Conservation (phyloP, 768 basidiomycete genomes). For the Lentinus tigrinus region DNA sequence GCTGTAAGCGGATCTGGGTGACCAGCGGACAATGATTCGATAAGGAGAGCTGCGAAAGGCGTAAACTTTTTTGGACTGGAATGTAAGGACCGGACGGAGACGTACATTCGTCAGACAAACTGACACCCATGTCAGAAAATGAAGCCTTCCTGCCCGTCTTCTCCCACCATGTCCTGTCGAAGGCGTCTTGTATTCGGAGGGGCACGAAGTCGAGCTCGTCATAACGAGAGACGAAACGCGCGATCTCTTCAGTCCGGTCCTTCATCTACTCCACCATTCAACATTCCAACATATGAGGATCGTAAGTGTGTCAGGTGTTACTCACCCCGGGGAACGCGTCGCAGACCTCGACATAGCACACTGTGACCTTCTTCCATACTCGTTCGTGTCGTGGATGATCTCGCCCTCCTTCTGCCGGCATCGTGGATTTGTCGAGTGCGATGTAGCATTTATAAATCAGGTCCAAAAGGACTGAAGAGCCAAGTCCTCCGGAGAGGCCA, state of each 20-base stretch:
- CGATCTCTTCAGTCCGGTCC: slow-evolving; percentile 55
- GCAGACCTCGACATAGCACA: slow-evolving; percentile 72
- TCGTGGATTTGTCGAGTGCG: slow-evolving; percentile 24
- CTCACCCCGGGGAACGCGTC: slow-evolving; percentile 61
- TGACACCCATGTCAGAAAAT: slow-evolving; percentile 36
- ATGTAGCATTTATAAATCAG: slow-evolving; percentile 56
- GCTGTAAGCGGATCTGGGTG: slow-evolving; percentile 26
- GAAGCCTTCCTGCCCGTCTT: slow-evolving; percentile 36
- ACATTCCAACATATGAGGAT: no score
- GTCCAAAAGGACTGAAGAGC: slow-evolving; percentile 72
- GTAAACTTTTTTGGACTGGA: neutral
- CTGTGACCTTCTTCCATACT: slow-evolving; percentile 60
- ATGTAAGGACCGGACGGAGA: neutral
- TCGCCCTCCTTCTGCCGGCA: slow-evolving; percentile 49
- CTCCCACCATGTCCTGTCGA: slow-evolving; percentile 68
- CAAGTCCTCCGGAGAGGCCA: slow-evolving; percentile 77
- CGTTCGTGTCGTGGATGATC: slow-evolving; percentile 62
- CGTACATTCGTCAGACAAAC: slow-evolving; percentile 55
- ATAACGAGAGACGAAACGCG: slow-evolving; percentile 45
- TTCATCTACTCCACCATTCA: slow-evolving; percentile 39
- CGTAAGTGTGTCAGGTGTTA: no score
- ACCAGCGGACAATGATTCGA: slow-evolving; percentile 15
- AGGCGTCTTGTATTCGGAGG: slow-evolving; percentile 71
- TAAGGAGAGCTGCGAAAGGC: slow-evolving; percentile 23
- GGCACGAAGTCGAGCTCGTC: slow-evolving; percentile 56